phyloP scores from a whole-genome alignment of 495 filamentous ascomycete genomes.

The Annulohypoxylon stygium region DNA sequence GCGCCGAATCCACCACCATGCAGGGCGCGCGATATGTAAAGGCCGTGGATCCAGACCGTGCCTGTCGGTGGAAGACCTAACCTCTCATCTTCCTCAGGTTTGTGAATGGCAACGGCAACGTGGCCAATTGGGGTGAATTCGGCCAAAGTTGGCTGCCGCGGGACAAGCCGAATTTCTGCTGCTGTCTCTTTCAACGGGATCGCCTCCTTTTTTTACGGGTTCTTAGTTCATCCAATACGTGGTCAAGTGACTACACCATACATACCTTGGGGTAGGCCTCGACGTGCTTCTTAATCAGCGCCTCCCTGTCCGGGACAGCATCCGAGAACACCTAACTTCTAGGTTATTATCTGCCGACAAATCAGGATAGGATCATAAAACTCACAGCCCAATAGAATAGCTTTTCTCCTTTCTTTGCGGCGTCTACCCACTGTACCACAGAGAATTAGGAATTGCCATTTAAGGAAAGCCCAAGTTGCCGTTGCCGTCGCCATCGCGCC shows the following conservation, averaged over 20 bases:
- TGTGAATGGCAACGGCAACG: constrained; percentile 54
- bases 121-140: constrained; percentile 59
- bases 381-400: constrained; percentile 53
- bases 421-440: constrained; percentile 42
- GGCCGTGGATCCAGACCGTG: constrained; percentile 53
- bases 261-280: constrained; percentile 46
- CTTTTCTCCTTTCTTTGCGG: constrained; percentile 48
- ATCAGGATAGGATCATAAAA: constrained; percentile 14
- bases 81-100: constrained; percentile 46
- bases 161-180: constrained; percentile 45
- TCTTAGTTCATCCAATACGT: constrained; percentile 21
- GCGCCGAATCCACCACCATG: constrained; percentile 55
- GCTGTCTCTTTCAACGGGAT: constrained; percentile 52
- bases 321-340: constrained; percentile 45
- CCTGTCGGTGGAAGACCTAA: constrained; percentile 43
- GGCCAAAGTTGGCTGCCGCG: constrained; percentile 44
- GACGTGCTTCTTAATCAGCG: constrained; percentile 44
- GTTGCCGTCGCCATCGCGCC: not conserved
- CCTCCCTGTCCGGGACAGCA: constrained; percentile 43
- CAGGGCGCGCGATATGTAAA: constrained; percentile 56
- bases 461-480: not conserved
- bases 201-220: constrained; percentile 40
- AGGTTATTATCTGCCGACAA: constrained; percentile 23
- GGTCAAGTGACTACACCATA: constrained; percentile 7
- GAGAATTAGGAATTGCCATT: constrained; percentile 22